phyloP scores from a whole-genome alignment of 139 green algal species.

The Closterium sp. region DNA sequence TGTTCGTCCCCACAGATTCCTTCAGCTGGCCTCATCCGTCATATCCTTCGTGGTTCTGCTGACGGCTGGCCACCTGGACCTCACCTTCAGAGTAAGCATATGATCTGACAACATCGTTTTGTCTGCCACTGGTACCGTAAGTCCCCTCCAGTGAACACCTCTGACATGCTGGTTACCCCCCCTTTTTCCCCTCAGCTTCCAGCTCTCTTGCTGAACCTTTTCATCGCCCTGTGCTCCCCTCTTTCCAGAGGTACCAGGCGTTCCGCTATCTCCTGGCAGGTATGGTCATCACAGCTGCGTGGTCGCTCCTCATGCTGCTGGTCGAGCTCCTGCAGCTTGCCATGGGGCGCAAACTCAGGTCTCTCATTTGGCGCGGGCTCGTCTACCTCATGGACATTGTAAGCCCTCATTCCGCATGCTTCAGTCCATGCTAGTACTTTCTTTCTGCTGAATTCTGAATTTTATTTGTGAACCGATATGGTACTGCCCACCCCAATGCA shows the following conservation, averaged over 20 bases:
- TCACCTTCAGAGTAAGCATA: not conserved
- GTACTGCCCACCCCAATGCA: not conserved
- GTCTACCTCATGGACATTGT: not conserved
- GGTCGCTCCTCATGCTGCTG: conserved; percentile 6
- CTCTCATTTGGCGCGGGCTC: not conserved
- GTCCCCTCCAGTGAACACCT: too few species aligned
- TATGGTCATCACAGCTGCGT: not conserved
- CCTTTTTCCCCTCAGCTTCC: not conserved
- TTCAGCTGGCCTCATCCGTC: not conserved
- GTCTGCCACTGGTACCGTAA: not conserved
- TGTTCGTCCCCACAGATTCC: too few species aligned
- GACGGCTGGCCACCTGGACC: not conserved
- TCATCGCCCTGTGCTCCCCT: not conserved
- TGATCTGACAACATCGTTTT: not conserved
- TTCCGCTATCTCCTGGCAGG: not conserved
- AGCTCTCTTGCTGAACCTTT: not conserved
- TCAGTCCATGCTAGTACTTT: too few species aligned
- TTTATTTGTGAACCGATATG: too few species aligned
- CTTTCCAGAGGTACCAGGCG: not conserved
- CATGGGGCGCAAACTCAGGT: not conserved
- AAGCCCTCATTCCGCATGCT: not conserved
- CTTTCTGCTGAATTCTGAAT: too few species aligned
- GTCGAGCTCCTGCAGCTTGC: not conserved
- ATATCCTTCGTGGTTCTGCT: conserved; percentile 5
- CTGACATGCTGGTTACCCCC: not conserved